phyloP scores from a whole-genome alignment of 306 rosid species.

The Trifolium dubium region DNA sequence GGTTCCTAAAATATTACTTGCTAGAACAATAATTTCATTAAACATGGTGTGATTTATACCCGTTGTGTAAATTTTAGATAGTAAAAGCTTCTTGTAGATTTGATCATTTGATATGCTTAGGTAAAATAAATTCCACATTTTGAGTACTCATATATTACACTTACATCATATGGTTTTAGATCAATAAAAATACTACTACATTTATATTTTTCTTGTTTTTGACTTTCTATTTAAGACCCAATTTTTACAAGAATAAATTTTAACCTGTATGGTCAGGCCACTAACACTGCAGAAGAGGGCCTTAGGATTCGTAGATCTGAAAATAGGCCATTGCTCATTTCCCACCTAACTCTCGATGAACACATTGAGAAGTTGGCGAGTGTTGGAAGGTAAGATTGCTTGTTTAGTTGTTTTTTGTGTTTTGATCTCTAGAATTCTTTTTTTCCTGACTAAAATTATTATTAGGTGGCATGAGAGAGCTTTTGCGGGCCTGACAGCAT shows the following conservation, averaged over 20 bases:
- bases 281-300: slow-evolving; percentile 80
- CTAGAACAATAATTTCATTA: slow-evolving; percentile 21
- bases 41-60: slow-evolving; percentile 9
- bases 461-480: too few relatives aligned
- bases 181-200: too few relatives aligned
- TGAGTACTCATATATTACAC: background rate
- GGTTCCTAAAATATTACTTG: background rate
- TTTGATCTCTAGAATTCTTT: too few relatives aligned
- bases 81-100: slow-evolving; percentile 16
- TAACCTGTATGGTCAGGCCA: slow-evolving; percentile 60
- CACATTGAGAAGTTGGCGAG: too few relatives aligned
- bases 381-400: too few relatives aligned
- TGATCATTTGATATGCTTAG: slow-evolving; percentile 9
- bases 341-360: slow-evolving; percentile 51
- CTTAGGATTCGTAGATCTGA: slow-evolving; percentile 80
- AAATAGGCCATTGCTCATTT: slow-evolving; percentile 86
- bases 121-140: slow-evolving; percentile 14
- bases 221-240: too few relatives aligned
- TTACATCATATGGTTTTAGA: too few relatives aligned
- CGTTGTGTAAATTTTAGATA: background rate
- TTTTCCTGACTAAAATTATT: too few relatives aligned
- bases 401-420: too few relatives aligned
- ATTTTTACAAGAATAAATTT: background rate
- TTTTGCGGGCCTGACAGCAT: too few relatives aligned
- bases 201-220: too few relatives aligned